phyloP scores from a whole-genome alignment of 1,284 basidiomycete species.

The Leccinum insolens region DNA sequence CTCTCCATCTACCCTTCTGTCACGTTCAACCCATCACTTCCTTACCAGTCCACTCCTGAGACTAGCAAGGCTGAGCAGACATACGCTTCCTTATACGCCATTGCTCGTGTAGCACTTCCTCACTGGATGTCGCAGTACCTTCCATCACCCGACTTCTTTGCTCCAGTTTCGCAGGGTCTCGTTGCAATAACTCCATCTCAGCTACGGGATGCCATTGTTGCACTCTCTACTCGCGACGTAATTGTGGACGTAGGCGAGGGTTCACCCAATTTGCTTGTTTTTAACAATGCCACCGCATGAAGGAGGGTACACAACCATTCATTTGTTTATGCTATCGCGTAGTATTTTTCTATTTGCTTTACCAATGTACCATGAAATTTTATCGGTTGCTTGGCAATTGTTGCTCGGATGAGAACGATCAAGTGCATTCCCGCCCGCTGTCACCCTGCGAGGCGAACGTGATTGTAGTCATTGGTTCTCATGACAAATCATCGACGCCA shows the following conservation, averaged over 20 bases:
- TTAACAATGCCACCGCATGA: conserved; percentile 76
- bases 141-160: conserved; percentile 55
- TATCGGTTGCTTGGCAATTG: not conserved
- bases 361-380: conserved; percentile 8
- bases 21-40: conserved; percentile 56
- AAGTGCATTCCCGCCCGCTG: not conserved
- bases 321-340: conserved; percentile 6
- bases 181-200: conserved; percentile 60
- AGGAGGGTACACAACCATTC: not conserved
- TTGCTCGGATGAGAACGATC: not conserved
- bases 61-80: conserved; percentile 26
- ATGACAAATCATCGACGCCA: not conserved
- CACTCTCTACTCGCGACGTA: conserved; percentile 57
- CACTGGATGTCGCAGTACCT: conserved; percentile 61
- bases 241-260: conserved; percentile 54
- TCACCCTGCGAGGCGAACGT: no score
- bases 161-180: conserved; percentile 43
- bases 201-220: conserved; percentile 76
- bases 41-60: conserved; percentile 27
- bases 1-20: conserved; percentile 76
- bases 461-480: no score
- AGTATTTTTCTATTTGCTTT: not conserved
- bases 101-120: conserved; percentile 60
- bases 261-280: conserved; percentile 76
- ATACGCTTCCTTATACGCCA: conserved; percentile 49